phyloP scores from a whole-genome alignment of 495 filamentous ascomycete species.

The Cryomyces minteri region DNA sequence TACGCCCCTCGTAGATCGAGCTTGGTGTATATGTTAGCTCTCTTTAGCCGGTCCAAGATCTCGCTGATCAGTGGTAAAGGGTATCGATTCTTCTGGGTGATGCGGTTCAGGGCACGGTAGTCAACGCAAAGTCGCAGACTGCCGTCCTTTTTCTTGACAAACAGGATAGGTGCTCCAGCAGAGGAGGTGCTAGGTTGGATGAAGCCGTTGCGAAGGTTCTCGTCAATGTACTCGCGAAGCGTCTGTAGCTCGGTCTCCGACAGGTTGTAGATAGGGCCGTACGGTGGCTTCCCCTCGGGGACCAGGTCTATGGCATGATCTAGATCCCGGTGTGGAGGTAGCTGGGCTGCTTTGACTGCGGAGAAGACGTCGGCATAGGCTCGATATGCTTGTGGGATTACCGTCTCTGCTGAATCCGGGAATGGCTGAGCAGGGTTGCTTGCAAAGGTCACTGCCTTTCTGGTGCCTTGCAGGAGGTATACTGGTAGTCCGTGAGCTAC shows the following conservation, averaged over 20 bases:
- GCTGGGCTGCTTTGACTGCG: too few species aligned
- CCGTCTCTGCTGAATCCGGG: slow-evolving; percentile 1
- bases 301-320: slow-evolving; percentile 1
- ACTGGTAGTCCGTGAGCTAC: too few species aligned
- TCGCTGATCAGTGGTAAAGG: slow-evolving; percentile 9
- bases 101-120: slow-evolving; percentile 13
- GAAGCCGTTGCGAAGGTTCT: slow-evolving; percentile 6
- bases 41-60: slow-evolving; percentile 7
- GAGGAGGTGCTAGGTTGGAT: slow-evolving; percentile 6
- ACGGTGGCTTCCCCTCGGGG: neutral
- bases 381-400: neutral
- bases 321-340: slow-evolving; percentile 4
- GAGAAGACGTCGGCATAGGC: too few species aligned
- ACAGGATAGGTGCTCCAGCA: slow-evolving; percentile 6
- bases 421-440: too few species aligned
- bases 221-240: slow-evolving; percentile 9
- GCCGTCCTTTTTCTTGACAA: slow-evolving; percentile 15
- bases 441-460: too few species aligned
- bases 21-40: slow-evolving; percentile 13
- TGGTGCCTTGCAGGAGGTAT: too few species aligned
- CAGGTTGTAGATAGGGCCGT: slow-evolving; percentile 6
- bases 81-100: slow-evolving; percentile 15
- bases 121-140: slow-evolving; percentile 11
- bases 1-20: slow-evolving; percentile 8
- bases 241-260: slow-evolving; percentile 4